A percentile compares a stretch with the other conserved stretches of the same genome.
These are phyloP conservation scores for Podospora tetraspora DNA, from an alignment of 495 filamentous ascomycete genomes.

Conservation along the genomic window DNA sequence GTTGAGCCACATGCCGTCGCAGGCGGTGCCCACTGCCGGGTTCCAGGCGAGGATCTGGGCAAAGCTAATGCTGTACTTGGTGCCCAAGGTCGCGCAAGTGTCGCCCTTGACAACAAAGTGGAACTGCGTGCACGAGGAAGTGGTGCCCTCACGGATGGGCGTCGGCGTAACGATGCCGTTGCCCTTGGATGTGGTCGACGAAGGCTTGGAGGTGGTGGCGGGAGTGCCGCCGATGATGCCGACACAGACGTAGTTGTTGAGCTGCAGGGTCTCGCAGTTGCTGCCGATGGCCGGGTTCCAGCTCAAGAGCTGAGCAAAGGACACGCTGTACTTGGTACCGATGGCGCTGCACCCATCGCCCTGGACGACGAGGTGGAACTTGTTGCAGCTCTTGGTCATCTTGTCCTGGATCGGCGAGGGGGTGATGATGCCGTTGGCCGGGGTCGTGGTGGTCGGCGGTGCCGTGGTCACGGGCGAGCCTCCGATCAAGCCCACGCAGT, in stretches of 20 bases:
- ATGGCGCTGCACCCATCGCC: too few species aligned
- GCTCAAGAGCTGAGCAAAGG: too few species aligned
- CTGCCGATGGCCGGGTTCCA: too few species aligned
- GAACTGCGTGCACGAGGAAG: slow-evolving; percentile 16
- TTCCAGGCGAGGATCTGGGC: slow-evolving; percentile 23
- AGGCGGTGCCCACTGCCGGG: background rate
- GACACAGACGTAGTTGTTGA: too few species aligned
- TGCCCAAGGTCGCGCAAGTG: slow-evolving; percentile 12
- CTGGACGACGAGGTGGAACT: background rate
- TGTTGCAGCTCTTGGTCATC: background rate
- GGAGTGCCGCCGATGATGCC: too few species aligned
- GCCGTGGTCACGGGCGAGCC: background rate
- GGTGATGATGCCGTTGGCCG: background rate
- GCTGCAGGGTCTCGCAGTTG: too few species aligned
- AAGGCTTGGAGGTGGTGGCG: too few species aligned
- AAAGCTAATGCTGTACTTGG: slow-evolving; percentile 9
- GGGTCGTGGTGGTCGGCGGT: slow-evolving; percentile 4
- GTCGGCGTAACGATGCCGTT: slow-evolving; percentile 13
- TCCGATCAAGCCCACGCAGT: slow-evolving; percentile 3
- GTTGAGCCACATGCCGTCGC: too few species aligned
- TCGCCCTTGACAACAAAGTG: slow-evolving; percentile 13
- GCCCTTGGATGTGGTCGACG: background rate
- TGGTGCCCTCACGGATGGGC: slow-evolving; percentile 2
- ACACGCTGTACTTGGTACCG: too few species aligned
- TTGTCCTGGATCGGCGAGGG: slow-evolving; percentile 6